Conservation (phyloP, 495 filamentous ascomycete genomes). For the Aspergillus affinis region DNA sequence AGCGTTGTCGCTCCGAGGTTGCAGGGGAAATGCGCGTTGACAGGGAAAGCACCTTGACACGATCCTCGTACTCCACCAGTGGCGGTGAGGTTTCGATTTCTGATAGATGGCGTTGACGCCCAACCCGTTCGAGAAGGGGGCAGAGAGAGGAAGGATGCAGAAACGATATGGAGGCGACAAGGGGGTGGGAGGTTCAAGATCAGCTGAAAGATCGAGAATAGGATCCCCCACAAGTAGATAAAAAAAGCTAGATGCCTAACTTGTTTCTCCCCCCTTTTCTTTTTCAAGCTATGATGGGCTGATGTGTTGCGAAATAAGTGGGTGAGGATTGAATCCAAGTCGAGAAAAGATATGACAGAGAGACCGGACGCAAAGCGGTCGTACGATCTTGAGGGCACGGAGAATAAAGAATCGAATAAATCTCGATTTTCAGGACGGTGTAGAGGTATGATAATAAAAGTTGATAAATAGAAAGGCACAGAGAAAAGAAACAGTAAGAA, state of each 20-base stretch:
- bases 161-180: background rate
- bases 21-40: constrained; percentile 19
- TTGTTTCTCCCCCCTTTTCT: background rate
- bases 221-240: background rate
- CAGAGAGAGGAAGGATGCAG: constrained; percentile 2
- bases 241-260: background rate
- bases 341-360: background rate
- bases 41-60: constrained; percentile 18
- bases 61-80: constrained; percentile 11
- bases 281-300: background rate
- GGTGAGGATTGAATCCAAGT: background rate
- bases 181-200: background rate
- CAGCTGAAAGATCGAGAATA: background rate
- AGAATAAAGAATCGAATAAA: background rate
- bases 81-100: background rate
- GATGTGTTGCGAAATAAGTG: constrained; percentile 8
- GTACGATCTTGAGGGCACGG: background rate
- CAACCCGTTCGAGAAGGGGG: background rate
- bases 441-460: background rate
- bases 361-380: constrained; percentile 2
- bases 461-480: background rate
- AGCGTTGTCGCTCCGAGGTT: constrained; percentile 42
- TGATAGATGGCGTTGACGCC: constrained; percentile 11
- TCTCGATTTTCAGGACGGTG: background rate
- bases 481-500: background rate